A percentile compares a stretch with the other conserved stretches of the same genome.
Evolutionary conservation across 2,329 filamentous ascomycete genomes (phyloP).

Genomic region (Achaetomium macrosporum): DNA sequence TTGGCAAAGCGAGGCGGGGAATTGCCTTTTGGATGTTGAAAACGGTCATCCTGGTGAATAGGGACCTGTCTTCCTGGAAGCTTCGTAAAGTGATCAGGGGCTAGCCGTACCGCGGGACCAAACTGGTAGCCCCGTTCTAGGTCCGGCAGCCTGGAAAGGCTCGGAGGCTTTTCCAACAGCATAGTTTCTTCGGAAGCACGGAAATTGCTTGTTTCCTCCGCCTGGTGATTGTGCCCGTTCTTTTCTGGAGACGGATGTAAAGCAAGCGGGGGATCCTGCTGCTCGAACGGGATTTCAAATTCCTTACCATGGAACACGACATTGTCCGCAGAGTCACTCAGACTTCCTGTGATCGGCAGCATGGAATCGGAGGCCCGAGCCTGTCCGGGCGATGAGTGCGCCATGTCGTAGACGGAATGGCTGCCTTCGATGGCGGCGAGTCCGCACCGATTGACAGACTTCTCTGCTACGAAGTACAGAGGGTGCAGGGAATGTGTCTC

Average conservation of each 20-base stretch:
- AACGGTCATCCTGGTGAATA: background rate
- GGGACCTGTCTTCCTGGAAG: slow-evolving; percentile 4
- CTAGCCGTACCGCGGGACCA: slow-evolving; percentile 12
- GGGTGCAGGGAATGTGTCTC: too few relatives aligned
- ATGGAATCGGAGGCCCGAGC: background rate
- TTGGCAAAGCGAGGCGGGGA: too few relatives aligned
- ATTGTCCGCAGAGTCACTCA: background rate
- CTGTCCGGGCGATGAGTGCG: slow-evolving; percentile 4
- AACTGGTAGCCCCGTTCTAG: slow-evolving; percentile 10
- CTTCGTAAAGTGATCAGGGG: slow-evolving; percentile 14
- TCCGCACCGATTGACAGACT: too few relatives aligned
- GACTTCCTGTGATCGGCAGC: background rate
- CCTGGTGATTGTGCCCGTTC: background rate
- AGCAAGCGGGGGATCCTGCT: background rate
- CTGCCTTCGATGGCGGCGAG: too few relatives aligned
- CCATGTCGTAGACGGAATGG: background rate
- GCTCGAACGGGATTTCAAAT: background rate
- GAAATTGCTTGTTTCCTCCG: background rate
- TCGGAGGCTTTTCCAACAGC: slow-evolving; percentile 8
- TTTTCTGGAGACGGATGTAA: background rate
- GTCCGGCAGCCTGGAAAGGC: background rate
- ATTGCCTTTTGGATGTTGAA: background rate
- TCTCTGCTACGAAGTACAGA: too few relatives aligned
- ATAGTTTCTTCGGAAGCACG: background rate
- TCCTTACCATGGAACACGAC: background rate